A percentile compares a stretch with the other conserved stretches of the same genome.
Evolutionary conservation across 306 rosid genomes (phyloP).

Genomic region (Dryas drummondii): DNA sequence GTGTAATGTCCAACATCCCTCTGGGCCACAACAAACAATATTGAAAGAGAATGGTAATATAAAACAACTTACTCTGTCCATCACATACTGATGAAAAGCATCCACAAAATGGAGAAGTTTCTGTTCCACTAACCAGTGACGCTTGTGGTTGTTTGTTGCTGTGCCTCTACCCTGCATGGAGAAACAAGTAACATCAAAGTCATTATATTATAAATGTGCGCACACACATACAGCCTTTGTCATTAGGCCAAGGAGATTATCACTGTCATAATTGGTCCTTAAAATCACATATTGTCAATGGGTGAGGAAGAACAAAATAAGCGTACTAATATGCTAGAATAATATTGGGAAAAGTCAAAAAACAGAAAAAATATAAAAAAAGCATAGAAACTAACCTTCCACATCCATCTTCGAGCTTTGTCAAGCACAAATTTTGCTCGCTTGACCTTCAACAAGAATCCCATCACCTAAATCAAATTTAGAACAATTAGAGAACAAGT

Average conservation of each 20-base stretch:
- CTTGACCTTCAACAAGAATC: slow-evolving; percentile 90
- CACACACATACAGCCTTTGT: slow-evolving; percentile 7
- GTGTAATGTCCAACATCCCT: background rate
- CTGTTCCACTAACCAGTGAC: slow-evolving; percentile 92
- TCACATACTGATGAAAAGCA: slow-evolving; percentile 97
- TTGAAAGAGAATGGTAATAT: background rate
- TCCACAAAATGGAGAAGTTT: slow-evolving; percentile 98
- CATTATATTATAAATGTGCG: slow-evolving; percentile 16
- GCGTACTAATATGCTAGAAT: too few relatives aligned
- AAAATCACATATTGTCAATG: background rate
- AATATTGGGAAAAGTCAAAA: too few relatives aligned
- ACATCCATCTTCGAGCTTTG: slow-evolving; percentile 98
- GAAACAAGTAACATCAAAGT: slow-evolving; percentile 20
- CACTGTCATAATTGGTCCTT: slow-evolving; percentile 9
- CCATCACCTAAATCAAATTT: slow-evolving; percentile 65
- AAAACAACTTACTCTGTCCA: slow-evolving; percentile 74
- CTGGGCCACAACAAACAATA: background rate
- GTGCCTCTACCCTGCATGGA: slow-evolving; percentile 74
- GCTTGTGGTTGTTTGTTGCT: slow-evolving; percentile 53
- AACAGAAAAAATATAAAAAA: background rate
- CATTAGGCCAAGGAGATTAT: slow-evolving; percentile 20
- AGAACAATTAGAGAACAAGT: background rate
- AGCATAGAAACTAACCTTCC: slow-evolving; percentile 59
- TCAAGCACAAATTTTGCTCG: slow-evolving; percentile 91
- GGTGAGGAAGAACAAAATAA: too few relatives aligned